These are phyloP conservation scores for Tripidium arundinaceum DNA, from an alignment of 202 grass and related monocot species.

Conservation along the genomic window DNA sequence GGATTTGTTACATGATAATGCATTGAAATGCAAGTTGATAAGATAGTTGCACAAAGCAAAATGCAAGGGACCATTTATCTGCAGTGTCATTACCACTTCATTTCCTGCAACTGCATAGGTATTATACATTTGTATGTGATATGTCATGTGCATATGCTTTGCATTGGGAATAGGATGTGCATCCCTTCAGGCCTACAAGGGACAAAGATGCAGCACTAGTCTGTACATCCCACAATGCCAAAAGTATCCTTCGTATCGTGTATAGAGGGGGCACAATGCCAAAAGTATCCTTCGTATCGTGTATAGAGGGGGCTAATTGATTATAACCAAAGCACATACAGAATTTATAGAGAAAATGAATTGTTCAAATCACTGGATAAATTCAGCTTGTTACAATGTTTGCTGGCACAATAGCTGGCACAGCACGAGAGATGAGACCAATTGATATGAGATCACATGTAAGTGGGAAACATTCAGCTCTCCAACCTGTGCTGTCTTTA, in stretches of 20 bases:
- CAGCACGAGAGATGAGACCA: slow-evolving; percentile 3
- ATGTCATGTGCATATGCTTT: background rate
- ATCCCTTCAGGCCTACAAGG: background rate
- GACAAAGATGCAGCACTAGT: background rate
- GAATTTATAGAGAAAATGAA: background rate
- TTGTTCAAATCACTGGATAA: slow-evolving; percentile 4
- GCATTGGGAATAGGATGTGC: background rate
- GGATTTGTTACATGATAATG: slow-evolving; percentile 38
- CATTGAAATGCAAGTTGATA: slow-evolving; percentile 32
- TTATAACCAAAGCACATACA: background rate
- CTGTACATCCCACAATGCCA: background rate
- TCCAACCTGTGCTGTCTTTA: background rate
- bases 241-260: too few species aligned
- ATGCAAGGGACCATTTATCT: slow-evolving; percentile 33
- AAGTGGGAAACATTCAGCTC: slow-evolving; percentile 25
- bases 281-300: background rate
- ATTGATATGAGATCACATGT: slow-evolving; percentile 28
- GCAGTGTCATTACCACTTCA: slow-evolving; percentile 17
- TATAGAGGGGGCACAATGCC: too few species aligned
- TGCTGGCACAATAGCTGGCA: slow-evolving; percentile 27
- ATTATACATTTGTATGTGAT: slow-evolving; percentile 4
- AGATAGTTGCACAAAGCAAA: slow-evolving; percentile 24
- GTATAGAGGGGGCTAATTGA: background rate
- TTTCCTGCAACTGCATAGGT: slow-evolving; percentile 2
- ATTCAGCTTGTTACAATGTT: slow-evolving; percentile 31